These are phyloP conservation scores for Elymus sibiricus DNA, from an alignment of 176 grass and related monocot species.

Conservation along the genomic window DNA sequence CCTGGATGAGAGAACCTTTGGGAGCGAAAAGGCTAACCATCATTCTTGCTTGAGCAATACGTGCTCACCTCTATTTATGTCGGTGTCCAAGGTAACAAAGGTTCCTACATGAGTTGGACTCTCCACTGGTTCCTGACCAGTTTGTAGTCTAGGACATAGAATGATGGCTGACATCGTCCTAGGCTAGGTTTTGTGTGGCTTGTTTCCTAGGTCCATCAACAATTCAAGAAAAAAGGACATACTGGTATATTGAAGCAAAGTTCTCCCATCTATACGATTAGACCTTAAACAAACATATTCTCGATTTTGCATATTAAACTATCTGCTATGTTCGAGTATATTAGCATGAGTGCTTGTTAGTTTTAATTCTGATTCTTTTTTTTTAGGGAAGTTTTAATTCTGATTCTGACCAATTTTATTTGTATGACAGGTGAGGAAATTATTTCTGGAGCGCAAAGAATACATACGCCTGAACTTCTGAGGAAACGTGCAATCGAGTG, in stretches of 20 bases:
- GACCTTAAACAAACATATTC: not conserved
- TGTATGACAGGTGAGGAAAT: slow-evolving; percentile 63
- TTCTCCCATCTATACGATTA: not conserved
- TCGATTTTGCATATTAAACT: not conserved
- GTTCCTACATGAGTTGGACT: not conserved
- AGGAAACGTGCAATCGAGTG: slow-evolving; percentile 66
- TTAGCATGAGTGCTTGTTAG: not conserved
- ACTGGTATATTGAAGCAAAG: not conserved
- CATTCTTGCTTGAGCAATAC: not conserved
- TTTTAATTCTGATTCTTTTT: not conserved
- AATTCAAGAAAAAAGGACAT: not conserved
- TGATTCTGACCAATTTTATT: not conserved
- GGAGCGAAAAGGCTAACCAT: not conserved
- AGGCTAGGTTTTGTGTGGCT: not conserved
- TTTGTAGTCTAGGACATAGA: not conserved
- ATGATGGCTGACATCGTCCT: not conserved
- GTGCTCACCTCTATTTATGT: not conserved
- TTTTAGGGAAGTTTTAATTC: not conserved
- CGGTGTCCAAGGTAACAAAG: not conserved
- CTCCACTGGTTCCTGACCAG: not conserved
- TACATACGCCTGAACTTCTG: slow-evolving; percentile 80
- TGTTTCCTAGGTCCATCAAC: not conserved
- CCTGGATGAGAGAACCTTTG: not conserved
- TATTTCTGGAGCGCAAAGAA: slow-evolving; percentile 91
- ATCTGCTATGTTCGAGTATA: not conserved